Base-by-base conservation (phyloP, 176 grass and related monocot species). In the Calamus simplicifolius region DNA sequence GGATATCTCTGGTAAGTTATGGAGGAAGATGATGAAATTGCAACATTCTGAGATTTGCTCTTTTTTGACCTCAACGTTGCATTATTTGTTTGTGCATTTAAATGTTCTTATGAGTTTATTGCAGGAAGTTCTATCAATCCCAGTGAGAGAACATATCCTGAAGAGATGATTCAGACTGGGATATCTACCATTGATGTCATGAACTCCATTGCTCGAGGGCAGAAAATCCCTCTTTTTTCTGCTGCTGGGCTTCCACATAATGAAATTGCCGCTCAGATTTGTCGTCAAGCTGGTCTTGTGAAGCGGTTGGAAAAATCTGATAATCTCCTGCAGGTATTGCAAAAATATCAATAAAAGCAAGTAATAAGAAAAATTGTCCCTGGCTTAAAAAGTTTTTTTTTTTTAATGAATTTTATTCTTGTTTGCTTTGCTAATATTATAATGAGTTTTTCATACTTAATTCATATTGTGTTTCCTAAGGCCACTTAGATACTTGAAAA, bases 131-230 rank as follows among this genome's bases (percentile, higher is more conserved):
- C 94, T 49, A 98, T 98, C 62, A 98, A 98, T 64, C 94, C 94
- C 3, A 98, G 94, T 73, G 94, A 98, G 82, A 92, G 94, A 80
- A 98, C 94, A 50, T 98, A 98, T 72, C 94, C 94, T 52, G 94
- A 98, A 82, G 94, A 98, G 79, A 98, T 98, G 94, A 98, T 98
- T 54, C 94, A 98, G 73, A 98, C 94, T 35, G 94, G 94, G 28
- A 98, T 98, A 76, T 98, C 94, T 29, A 98, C 94, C 67, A 98
- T 98, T 53, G 94, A 98, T 73, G 94, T 98, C 70, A 98, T 98
- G 94, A 98, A 98, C 70, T 98, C 94, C 30, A 98, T 98, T 83
- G 94, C 94, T 78, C 73, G 94, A 78, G 94, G 94, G 8, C 94
- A 98, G 74, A 98, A 98, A 61, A 98, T 98, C 77, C 94, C 94